Conservation (phyloP, 2,329 filamentous ascomycete genomes). For the Sordariomycetes sp. region DNA sequence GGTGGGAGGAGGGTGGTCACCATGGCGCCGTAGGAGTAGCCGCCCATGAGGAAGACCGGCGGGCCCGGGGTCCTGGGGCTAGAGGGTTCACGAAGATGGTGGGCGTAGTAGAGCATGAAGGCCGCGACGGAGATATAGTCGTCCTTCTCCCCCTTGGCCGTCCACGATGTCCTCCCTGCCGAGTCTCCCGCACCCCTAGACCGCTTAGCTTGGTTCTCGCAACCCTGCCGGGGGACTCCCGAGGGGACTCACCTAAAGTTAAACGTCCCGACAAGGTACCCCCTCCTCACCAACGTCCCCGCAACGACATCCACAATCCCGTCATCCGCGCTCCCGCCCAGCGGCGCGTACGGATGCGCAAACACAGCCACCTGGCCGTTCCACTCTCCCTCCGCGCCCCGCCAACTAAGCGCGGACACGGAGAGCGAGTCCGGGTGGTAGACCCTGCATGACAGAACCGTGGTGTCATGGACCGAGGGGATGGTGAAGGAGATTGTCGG, state of each 20-base stretch:
- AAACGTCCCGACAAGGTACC: slow-evolving; percentile 75
- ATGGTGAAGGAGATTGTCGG: slow-evolving; percentile 51
- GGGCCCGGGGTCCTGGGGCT: slow-evolving; percentile 12
- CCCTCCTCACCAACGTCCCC: slow-evolving; percentile 52
- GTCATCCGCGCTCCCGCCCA: slow-evolving; percentile 82
- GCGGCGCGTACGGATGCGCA: slow-evolving; percentile 81
- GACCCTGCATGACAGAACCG: slow-evolving; percentile 67
- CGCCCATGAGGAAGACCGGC: slow-evolving; percentile 48
- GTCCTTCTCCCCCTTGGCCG: slow-evolving; percentile 63
- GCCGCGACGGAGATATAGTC: slow-evolving; percentile 80
- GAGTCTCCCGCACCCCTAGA: slow-evolving; percentile 66
- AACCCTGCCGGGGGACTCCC: neutral
- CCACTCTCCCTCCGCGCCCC: slow-evolving; percentile 25
- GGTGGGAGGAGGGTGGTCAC: slow-evolving; percentile 65
- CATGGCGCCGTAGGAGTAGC: slow-evolving; percentile 87
- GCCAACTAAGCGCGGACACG: slow-evolving; percentile 9
- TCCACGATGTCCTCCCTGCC: slow-evolving; percentile 77
- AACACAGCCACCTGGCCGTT: slow-evolving; percentile 49
- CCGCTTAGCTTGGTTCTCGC: neutral
- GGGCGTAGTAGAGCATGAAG: slow-evolving; percentile 66
- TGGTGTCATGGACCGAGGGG: slow-evolving; percentile 74
- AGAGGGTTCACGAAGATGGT: slow-evolving; percentile 34
- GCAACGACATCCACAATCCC: slow-evolving; percentile 60
- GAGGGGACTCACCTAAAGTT: slow-evolving; percentile 63
- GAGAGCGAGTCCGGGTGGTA: slow-evolving; percentile 54